Percentiles rank a stretch among this genome's conserved stretches.
Conservation (phyloP, 73 alveolate species). For the Symbiodinium pilosum region DNA sequence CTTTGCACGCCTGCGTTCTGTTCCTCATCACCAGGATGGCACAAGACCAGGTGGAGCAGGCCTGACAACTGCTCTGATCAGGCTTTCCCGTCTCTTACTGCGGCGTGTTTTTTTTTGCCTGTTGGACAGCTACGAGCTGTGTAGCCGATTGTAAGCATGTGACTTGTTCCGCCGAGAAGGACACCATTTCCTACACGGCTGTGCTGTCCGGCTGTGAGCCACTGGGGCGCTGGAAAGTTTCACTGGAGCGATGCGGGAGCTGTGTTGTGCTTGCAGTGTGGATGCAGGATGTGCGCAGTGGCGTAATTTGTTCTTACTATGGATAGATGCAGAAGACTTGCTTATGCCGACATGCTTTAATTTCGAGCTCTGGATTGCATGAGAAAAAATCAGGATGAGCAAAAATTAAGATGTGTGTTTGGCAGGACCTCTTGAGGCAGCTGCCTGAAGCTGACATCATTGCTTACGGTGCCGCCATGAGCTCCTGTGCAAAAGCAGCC, state of each 20-base stretch:
- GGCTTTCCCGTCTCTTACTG: too few relatives aligned
- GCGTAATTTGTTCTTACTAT: too few relatives aligned
- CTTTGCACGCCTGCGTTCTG: not conserved
- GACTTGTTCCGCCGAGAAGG: conserved; percentile 4
- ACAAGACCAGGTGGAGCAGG: conserved; percentile 59
- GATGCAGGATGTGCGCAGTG: too few relatives aligned
- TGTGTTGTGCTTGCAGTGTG: not conserved
- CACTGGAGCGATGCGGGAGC: conserved; percentile 35
- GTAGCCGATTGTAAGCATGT: too few relatives aligned
- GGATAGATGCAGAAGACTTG: too few relatives aligned
- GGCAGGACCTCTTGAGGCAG: conserved; percentile 30
- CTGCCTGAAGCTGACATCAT: conserved; percentile 20
- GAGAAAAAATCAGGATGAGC: too few relatives aligned
- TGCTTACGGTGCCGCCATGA: conserved; percentile 56
- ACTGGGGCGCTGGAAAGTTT: conserved; percentile 51
- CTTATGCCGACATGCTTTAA: too few relatives aligned
- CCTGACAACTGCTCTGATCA: too few relatives aligned
- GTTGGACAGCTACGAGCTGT: too few relatives aligned
- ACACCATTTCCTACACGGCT: conserved; percentile 53
- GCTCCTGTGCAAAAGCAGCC: conserved; percentile 73
- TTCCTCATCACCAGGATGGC: conserved; percentile 44
- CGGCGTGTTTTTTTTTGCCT: too few relatives aligned
- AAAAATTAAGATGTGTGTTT: too few relatives aligned
- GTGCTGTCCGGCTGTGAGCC: conserved; percentile 60
- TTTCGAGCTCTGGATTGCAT: too few relatives aligned